Evolutionary conservation across 2,329 filamentous ascomycete genomes (phyloP).

Genomic region (Sclerotinia trifoliorum): DNA sequence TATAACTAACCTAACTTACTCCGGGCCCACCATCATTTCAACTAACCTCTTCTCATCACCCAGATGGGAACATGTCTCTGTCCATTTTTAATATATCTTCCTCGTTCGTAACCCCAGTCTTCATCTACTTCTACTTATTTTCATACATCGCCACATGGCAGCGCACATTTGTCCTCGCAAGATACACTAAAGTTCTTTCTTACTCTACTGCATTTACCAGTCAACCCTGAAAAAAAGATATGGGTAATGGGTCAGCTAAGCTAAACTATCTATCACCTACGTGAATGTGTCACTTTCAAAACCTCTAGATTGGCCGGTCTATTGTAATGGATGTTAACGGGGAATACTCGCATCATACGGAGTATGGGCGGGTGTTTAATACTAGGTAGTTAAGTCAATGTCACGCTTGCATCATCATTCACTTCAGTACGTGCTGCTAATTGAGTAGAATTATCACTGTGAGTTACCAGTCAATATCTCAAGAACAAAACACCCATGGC

Average conservation of each 20-base stretch:
- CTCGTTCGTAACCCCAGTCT: background rate
- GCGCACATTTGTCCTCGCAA: background rate
- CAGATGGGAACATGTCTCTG: background rate
- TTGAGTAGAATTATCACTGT: background rate
- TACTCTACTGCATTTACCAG: background rate
- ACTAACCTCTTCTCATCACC: background rate
- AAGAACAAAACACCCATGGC: background rate
- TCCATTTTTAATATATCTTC: slow-evolving; percentile 3
- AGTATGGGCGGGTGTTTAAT: no score
- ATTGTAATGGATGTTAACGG: background rate
- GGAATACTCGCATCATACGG: background rate
- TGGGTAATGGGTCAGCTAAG: background rate
- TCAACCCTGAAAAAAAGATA: background rate
- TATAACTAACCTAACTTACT: background rate
- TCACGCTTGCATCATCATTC: no score
- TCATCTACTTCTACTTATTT: background rate
- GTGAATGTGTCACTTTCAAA: background rate
- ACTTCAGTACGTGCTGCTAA: no score
- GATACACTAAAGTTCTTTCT: slow-evolving; percentile 1
- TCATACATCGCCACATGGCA: background rate
- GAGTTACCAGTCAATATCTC: no score
- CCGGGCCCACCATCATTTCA: slow-evolving; percentile 20
- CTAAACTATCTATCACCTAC: background rate
- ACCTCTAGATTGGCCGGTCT: background rate
- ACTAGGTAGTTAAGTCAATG: no score